These are phyloP conservation scores for Yamadazyma phyllophila DNA, from an alignment of 805 yeast species.

Conservation along the genomic window DNA sequence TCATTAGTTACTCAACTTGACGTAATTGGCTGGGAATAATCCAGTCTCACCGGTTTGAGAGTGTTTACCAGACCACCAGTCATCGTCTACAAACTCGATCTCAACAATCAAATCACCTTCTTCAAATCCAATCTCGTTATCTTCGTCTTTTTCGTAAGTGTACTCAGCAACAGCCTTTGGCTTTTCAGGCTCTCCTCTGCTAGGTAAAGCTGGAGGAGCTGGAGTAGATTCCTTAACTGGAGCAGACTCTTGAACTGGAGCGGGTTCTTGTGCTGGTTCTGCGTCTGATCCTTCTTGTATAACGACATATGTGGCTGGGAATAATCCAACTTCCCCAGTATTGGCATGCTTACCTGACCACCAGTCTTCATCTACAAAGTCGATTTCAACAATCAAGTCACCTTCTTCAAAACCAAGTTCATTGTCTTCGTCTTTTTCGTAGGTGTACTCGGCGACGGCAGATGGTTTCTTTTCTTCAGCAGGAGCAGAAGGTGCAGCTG, in stretches of 20 bases:
- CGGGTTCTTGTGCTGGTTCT: constrained; percentile 7
- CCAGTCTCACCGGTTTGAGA: constrained; percentile 67
- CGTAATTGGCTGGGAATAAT: constrained; percentile 91
- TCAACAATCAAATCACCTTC: constrained; percentile 82
- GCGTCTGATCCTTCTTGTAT: constrained; percentile 25
- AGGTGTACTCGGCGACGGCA: constrained; percentile 83
- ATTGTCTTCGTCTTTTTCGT: constrained; percentile 71
- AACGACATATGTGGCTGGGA: constrained; percentile 55
- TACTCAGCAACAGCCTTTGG: constrained; percentile 62
- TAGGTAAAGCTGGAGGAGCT: constrained; percentile 18
- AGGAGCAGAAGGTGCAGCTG: constrained; percentile 11
- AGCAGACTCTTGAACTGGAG: too few species aligned
- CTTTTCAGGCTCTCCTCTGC: constrained; percentile 16
- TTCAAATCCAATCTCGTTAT: constrained; percentile 79
- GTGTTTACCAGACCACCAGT: constrained; percentile 94
- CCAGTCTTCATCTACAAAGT: constrained; percentile 75
- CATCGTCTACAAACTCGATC: constrained; percentile 87
- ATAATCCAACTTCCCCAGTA: constrained; percentile 51
- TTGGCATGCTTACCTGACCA: constrained; percentile 45
- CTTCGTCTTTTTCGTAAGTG: constrained; percentile 89
- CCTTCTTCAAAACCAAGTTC: constrained; percentile 69
- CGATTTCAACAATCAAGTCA: constrained; percentile 63
- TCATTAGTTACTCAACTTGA: constrained; percentile 28
- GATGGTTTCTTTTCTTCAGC: constrained; percentile 18
- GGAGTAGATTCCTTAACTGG: constrained; percentile 3